Percentiles rank a stretch among this genome's conserved stretches.
Evolutionary conservation across 495 filamentous ascomycete species (phyloP).

Genomic region (Tuber brumale): DNA sequence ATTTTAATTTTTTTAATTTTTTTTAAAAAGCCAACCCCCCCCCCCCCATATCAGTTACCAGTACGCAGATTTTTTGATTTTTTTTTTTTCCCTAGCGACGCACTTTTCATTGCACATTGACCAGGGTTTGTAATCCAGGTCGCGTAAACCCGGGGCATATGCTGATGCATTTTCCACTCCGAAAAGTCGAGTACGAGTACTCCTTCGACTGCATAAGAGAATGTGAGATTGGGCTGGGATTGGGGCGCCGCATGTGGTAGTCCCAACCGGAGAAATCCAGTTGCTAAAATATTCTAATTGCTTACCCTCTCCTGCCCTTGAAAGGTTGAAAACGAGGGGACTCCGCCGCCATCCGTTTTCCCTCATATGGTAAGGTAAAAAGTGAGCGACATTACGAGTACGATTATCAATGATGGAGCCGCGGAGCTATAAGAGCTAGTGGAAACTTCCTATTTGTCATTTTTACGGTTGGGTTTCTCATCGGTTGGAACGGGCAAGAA

Average conservation of each 20-base stretch:
- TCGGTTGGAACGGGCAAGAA: background rate
- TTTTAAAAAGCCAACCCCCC: too few relatives aligned
- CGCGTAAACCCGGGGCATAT: background rate
- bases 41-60: background rate
- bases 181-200: background rate
- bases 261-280: background rate
- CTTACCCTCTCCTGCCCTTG: background rate
- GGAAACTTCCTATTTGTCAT: background rate
- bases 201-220: slow-evolving; percentile 2
- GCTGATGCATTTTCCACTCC: background rate
- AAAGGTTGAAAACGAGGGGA: background rate
- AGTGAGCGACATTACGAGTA: background rate
- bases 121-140: background rate
- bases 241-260: background rate
- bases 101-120: background rate
- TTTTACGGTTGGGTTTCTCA: background rate
- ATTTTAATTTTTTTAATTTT: too few relatives aligned
- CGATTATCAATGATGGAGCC: background rate
- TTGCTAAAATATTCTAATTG: background rate
- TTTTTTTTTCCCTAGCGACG: background rate
- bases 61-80: too few relatives aligned
- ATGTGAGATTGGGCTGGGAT: background rate
- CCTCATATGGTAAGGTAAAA: background rate
- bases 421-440: background rate
- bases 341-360: background rate